phyloP scores from a whole-genome alignment of 202 grass and related monocot species.

The Dendrocalamus latiflorus region DNA sequence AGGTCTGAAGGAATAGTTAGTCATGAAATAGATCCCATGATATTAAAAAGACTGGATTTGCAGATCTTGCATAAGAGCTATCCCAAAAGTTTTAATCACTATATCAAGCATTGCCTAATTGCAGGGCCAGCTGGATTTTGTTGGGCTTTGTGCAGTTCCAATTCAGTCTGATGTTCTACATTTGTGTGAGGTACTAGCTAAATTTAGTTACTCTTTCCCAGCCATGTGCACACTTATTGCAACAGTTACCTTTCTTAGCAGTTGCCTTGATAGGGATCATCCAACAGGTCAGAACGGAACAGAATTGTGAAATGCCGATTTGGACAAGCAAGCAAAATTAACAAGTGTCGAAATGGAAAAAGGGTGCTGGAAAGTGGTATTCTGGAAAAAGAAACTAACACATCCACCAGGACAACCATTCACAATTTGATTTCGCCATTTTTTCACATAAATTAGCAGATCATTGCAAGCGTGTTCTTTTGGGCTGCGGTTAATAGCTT shows the following conservation, averaged over 20 bases:
- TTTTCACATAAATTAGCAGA: conserved; percentile 2
- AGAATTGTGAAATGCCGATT: not conserved
- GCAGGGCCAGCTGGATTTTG: not conserved
- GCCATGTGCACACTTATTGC: not conserved
- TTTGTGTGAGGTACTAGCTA: not conserved
- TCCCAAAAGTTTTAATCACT: not conserved
- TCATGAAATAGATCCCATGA: not conserved
- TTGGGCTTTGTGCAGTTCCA: not conserved
- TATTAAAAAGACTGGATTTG: not conserved
- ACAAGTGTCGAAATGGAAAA: not conserved
- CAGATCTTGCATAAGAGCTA: not conserved
- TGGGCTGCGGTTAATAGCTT: no score
- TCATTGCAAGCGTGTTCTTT: no score
- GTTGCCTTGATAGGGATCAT: not conserved
- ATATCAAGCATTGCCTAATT: not conserved
- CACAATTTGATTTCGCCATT: not conserved
- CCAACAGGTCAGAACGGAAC: not conserved
- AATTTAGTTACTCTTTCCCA: not conserved
- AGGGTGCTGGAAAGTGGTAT: not conserved
- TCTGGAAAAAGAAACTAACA: conserved; percentile 1
- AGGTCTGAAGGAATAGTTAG: not conserved
- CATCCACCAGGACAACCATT: not conserved
- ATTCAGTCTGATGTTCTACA: not conserved
- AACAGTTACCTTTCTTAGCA: not conserved
- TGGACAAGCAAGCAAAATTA: not conserved